Evolutionary conservation across 345 rosid genomes (phyloP).

Genomic region (Salix viminalis): DNA sequence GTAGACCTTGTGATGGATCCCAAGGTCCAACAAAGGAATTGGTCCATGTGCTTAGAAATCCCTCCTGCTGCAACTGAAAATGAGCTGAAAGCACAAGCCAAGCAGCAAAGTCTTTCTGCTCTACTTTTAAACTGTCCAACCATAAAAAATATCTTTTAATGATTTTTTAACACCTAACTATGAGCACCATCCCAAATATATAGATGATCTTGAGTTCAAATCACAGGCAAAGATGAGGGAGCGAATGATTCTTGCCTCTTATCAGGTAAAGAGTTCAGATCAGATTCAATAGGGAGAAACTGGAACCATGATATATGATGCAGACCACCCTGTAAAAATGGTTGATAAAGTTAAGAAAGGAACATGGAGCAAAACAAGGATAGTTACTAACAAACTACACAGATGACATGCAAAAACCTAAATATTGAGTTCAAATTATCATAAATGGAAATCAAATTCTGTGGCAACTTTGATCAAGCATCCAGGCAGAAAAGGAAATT

Average conservation of each 20-base stretch:
- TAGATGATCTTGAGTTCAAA: constrained; percentile 10
- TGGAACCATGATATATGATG: constrained; percentile 94
- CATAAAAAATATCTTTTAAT: neutral
- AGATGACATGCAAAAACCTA: neutral
- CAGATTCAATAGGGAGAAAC: constrained; percentile 83
- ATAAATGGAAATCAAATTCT: neutral
- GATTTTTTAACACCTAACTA: neutral
- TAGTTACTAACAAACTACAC: neutral
- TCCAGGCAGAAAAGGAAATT: neutral
- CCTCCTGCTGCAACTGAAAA: constrained; percentile 78
- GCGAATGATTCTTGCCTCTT: constrained; percentile 48
- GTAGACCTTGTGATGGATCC: constrained; percentile 99
- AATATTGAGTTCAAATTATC: neutral
- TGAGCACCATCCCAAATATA: neutral
- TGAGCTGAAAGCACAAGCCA: constrained; percentile 86
- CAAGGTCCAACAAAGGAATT: constrained; percentile 99
- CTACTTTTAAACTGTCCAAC: constrained; percentile 56
- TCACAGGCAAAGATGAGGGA: neutral
- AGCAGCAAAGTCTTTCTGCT: constrained; percentile 80
- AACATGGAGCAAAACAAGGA: neutral
- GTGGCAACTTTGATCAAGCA: neutral
- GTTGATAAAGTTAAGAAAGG: neutral
- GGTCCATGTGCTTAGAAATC: constrained; percentile 89
- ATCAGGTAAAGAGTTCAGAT: constrained; percentile 59
- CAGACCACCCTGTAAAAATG: constrained; percentile 65